Conservation (phyloP, 1,284 basidiomycete genomes). For the Apiotrichum mycotoxinovorans region DNA sequence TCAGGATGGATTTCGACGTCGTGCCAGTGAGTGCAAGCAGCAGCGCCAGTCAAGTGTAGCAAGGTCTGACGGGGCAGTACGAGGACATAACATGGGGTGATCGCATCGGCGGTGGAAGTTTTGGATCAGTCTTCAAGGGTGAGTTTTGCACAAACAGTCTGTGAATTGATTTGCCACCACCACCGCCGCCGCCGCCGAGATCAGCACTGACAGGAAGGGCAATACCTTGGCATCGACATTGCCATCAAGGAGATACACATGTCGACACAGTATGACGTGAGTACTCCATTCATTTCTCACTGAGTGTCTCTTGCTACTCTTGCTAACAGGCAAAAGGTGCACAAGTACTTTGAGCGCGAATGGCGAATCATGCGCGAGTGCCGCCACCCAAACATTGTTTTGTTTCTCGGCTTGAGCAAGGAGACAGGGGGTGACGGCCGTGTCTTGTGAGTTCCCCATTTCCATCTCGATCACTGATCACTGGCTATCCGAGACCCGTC, state of each 20-base stretch:
- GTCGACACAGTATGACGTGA: constrained; percentile 76
- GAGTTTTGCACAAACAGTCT: constrained; percentile 7
- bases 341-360: constrained; percentile 97
- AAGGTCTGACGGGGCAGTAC: constrained; percentile 57
- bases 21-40: constrained; percentile 62
- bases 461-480: too few relatives aligned
- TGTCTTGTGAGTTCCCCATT: constrained; percentile 60
- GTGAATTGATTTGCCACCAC: neutral
- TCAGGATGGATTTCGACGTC: constrained; percentile 64
- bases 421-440: constrained; percentile 76
- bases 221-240: constrained; percentile 89
- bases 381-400: constrained; percentile 87
- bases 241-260: constrained; percentile 94
- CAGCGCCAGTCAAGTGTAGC: neutral
- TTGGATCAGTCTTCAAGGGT: constrained; percentile 91
- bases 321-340: constrained; percentile 51
- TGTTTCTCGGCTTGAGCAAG: constrained; percentile 87
- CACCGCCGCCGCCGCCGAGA: neutral
- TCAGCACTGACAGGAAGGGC: constrained; percentile 54
- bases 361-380: constrained; percentile 90
- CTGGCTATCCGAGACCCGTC: too few relatives aligned
- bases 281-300: neutral
- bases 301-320: too few relatives aligned
- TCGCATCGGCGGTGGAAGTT: constrained; percentile 82
- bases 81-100: constrained; percentile 78